A percentile compares a stretch with the other conserved stretches of the same genome.
These are phyloP conservation scores for Fonsecaea nubica DNA, from an alignment of 2,329 filamentous ascomycete genomes.

Conservation along the genomic window DNA sequence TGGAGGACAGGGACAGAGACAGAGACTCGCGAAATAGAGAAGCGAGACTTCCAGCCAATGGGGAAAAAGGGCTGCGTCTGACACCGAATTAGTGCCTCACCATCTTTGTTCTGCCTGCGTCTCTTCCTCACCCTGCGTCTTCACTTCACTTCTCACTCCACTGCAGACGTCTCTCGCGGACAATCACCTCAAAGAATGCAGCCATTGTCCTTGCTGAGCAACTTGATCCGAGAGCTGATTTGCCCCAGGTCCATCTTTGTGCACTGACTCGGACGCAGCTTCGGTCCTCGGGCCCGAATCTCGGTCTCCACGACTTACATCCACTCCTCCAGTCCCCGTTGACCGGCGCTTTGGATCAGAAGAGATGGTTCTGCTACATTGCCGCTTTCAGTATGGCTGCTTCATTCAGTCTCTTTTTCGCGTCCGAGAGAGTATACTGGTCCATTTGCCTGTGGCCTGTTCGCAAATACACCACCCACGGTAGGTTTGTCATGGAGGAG, in stretches of 20 bases:
- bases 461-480: neutral
- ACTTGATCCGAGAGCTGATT: neutral
- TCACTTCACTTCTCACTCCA: neutral
- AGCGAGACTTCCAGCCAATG: neutral
- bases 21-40: neutral
- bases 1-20: neutral
- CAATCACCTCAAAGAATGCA: neutral
- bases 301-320: neutral
- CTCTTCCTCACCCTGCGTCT: neutral
- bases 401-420: constrained; percentile 3
- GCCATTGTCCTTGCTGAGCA: neutral
- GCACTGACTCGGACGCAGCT: neutral
- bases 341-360: neutral
- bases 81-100: neutral
- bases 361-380: neutral
- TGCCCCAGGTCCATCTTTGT: neutral
- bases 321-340: neutral
- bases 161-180: neutral
- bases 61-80: neutral
- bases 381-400: neutral
- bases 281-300: neutral
- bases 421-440: constrained; percentile 11
- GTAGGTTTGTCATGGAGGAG: constrained; percentile 12
- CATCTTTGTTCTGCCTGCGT: neutral
- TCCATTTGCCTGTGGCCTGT: constrained; percentile 9